These are phyloP conservation scores for Saccharomycopsis javanensis DNA, from an alignment of 805 yeast species.

Conservation along the genomic window DNA sequence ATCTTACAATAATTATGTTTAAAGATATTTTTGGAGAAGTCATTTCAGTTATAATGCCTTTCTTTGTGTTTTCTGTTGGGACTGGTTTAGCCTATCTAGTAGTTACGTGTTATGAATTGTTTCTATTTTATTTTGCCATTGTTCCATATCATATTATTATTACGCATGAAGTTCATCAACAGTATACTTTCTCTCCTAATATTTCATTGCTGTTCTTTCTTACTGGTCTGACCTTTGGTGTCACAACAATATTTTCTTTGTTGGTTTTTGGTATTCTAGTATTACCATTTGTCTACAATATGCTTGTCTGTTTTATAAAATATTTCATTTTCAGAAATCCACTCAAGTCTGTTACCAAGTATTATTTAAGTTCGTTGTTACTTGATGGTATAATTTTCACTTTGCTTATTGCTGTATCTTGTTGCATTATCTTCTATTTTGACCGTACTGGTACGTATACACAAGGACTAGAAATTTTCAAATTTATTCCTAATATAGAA, in stretches of 20 bases:
- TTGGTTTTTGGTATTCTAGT: not conserved
- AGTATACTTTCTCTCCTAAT: too few species aligned
- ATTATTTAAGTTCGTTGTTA: not conserved
- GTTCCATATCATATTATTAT: not conserved
- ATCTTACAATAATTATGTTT: not conserved
- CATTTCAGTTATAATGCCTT: not conserved
- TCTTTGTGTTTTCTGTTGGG: not conserved
- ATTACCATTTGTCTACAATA: not conserved
- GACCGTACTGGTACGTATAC: not conserved
- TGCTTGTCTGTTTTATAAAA: not conserved
- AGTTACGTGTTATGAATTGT: not conserved
- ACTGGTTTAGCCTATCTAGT: not conserved
- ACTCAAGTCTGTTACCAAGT: not conserved
- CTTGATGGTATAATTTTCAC: not conserved
- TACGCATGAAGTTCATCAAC: not conserved
- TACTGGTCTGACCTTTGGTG: too few species aligned
- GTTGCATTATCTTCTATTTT: not conserved
- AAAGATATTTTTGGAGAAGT: not conserved
- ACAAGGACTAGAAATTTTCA: not conserved
- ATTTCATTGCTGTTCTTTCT: too few species aligned
- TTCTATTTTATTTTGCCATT: not conserved
- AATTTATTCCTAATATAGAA: not conserved
- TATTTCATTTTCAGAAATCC: not conserved
- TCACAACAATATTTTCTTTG: not conserved
- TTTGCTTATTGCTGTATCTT: not conserved